Evolutionary conservation across 2,329 filamentous ascomycete species (phyloP).

Genomic region (Botrytis galanthina): DNA sequence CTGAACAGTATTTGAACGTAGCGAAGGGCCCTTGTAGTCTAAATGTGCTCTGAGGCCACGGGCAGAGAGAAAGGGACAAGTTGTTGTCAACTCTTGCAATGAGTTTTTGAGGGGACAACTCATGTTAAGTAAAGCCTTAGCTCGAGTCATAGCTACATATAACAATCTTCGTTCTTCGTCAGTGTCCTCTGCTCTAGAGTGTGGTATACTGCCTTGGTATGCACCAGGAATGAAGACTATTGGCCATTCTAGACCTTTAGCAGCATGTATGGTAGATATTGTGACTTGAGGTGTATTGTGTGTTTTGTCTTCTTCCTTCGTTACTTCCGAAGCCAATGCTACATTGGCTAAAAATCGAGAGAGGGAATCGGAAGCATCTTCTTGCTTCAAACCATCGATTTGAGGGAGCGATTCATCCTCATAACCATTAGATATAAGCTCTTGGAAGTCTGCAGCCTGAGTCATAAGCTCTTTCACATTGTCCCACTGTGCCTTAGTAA

Average conservation of each 20-base stretch:
- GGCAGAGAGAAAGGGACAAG: constrained; percentile 71
- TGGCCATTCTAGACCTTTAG: constrained; percentile 96
- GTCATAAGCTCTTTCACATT: constrained; percentile 87
- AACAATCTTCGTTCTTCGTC: constrained; percentile 86
- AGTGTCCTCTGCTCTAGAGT: constrained; percentile 78
- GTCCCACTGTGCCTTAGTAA: constrained; percentile 76
- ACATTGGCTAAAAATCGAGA: constrained; percentile 87
- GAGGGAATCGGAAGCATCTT: constrained; percentile 61
- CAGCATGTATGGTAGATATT: constrained; percentile 93
- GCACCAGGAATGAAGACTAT: constrained; percentile 89
- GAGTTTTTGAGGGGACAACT: constrained; percentile 73
- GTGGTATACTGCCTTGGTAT: constrained; percentile 87
- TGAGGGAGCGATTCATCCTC: constrained; percentile 60
- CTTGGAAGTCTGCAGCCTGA: constrained; percentile 69
- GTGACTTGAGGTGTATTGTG: constrained; percentile 67
- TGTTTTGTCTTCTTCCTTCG: constrained; percentile 58
- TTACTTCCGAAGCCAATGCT: constrained; percentile 76
- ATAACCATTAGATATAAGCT: constrained; percentile 31
- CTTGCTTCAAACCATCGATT: constrained; percentile 70
- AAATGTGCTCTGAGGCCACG: constrained; percentile 51
- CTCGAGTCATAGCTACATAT: constrained; percentile 96
- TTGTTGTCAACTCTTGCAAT: constrained; percentile 57
- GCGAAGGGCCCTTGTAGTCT: constrained; percentile 64
- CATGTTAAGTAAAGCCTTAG: constrained; percentile 80
- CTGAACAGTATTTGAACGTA: constrained; percentile 60